phyloP scores from a whole-genome alignment of 495 filamentous ascomycete species.

The Saxophila tyrrhenica region DNA sequence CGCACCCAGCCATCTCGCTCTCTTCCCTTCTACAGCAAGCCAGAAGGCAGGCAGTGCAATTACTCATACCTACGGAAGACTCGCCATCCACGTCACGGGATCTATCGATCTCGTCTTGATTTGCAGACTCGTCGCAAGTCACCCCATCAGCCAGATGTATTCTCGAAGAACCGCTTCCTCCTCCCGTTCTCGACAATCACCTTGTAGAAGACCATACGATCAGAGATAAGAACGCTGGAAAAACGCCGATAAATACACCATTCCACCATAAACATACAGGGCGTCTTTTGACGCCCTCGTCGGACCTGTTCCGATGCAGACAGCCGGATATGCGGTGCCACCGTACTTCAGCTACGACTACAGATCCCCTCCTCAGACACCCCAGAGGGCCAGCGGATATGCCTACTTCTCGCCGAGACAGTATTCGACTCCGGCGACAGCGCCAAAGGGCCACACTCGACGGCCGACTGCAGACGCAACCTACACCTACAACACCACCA shows the following conservation, averaged over 20 bases:
- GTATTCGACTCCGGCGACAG: conserved; percentile 23
- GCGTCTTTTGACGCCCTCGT: conserved; percentile 17
- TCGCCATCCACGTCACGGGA: not conserved
- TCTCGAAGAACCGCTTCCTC: conserved; percentile 18
- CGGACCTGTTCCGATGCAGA: conserved; percentile 24
- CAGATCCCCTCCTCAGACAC: conserved; percentile 27
- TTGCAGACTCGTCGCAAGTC: conserved; percentile 13
- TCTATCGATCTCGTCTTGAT: conserved; percentile 9
- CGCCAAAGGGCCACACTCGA: conserved; percentile 28
- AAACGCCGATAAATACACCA: not conserved
- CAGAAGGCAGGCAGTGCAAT: not conserved
- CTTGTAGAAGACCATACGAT: conserved; percentile 14
- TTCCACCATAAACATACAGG: conserved; percentile 2
- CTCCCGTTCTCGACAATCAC: conserved; percentile 19
- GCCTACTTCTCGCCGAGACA: conserved; percentile 31
- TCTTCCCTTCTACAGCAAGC: not conserved
- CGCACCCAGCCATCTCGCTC: not conserved
- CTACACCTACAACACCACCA: conserved; percentile 12
- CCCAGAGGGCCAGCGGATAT: conserved; percentile 16
- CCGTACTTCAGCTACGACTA: conserved; percentile 29
- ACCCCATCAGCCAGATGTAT: conserved; percentile 22
- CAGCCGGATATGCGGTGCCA: conserved; percentile 26
- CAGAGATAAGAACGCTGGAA: conserved; percentile 14
- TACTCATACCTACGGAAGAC: not conserved
- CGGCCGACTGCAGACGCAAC: conserved; percentile 25